These are phyloP conservation scores for Glaciozyma antarctica DNA, from an alignment of 768 basidiomycete genomes.

Conservation along the genomic window DNA sequence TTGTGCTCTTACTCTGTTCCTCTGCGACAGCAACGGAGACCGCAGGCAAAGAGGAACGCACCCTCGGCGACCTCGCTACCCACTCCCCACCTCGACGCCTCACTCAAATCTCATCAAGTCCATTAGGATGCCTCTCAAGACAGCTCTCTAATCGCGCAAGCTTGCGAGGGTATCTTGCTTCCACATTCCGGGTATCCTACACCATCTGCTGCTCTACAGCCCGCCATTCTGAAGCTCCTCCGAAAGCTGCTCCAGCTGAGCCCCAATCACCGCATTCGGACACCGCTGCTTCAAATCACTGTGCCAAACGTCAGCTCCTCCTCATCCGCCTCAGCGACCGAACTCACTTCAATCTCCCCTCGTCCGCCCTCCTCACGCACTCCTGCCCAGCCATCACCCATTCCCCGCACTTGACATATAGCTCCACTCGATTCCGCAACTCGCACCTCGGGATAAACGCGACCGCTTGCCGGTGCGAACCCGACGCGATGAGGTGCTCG, in stretches of 20 bases:
- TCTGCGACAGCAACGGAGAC: too few species aligned
- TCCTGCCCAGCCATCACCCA: constrained; percentile 33
- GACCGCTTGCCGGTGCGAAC: constrained; percentile 65
- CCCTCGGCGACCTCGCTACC: too few species aligned
- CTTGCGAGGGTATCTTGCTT: too few species aligned
- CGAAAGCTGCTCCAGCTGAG: constrained; percentile 24
- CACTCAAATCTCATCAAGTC: too few species aligned
- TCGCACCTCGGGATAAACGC: constrained; percentile 77
- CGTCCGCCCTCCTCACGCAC: constrained; percentile 81
- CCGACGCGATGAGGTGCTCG: constrained; percentile 62
- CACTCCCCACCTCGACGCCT: too few species aligned
- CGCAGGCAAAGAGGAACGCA: too few species aligned
- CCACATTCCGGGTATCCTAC: too few species aligned
- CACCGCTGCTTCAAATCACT: constrained; percentile 27
- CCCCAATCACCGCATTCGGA: constrained; percentile 28
- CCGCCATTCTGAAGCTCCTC: constrained; percentile 20
- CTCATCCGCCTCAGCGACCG: neutral
- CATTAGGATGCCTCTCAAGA: too few species aligned
- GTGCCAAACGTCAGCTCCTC: neutral
- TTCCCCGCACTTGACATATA: constrained; percentile 77
- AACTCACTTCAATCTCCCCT: constrained; percentile 71
- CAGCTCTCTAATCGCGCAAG: too few species aligned
- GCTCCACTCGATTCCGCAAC: constrained; percentile 64
- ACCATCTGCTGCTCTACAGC: neutral
- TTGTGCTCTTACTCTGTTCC: too few species aligned